These are phyloP conservation scores for Ophiostoma piceae DNA, from an alignment of 2,329 filamentous ascomycete species.

Conservation along the genomic window DNA sequence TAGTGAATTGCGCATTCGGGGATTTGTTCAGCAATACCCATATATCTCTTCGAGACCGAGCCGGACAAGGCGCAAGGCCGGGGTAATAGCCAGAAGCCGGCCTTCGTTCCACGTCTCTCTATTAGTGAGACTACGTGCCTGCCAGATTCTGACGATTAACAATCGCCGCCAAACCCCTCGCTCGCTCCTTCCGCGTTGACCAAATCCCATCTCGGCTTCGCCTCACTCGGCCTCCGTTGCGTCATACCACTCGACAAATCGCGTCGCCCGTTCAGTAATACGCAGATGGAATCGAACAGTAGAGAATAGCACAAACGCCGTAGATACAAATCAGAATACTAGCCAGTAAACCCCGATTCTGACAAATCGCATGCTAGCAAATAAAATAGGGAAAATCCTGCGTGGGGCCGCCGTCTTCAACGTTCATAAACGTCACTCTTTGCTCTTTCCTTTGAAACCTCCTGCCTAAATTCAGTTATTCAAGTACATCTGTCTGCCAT, in stretches of 20 bases:
- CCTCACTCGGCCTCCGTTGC: not conserved
- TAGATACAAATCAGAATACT: not conserved
- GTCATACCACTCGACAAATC: conserved; percentile 10
- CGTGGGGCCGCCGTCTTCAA: conserved; percentile 1
- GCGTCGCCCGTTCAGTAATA: conserved; percentile 6
- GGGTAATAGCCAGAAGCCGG: not conserved
- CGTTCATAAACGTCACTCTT: conserved; percentile 12
- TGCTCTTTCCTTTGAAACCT: not conserved
- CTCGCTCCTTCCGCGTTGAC: not conserved
- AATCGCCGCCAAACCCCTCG: not conserved
- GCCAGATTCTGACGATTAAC: not conserved
- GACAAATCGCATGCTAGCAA: not conserved
- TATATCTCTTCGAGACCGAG: conserved; percentile 1
- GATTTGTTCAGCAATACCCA: not conserved
- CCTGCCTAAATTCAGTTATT: not conserved
- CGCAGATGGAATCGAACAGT: not conserved
- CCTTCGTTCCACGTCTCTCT: not conserved
- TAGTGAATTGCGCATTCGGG: conserved; percentile 1
- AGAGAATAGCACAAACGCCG: conserved; percentile 4
- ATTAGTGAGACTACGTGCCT: not conserved
- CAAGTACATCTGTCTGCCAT: not conserved
- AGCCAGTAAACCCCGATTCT: not conserved
- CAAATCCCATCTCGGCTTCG: not conserved
- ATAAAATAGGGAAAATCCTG: not conserved
- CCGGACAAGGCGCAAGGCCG: conserved; percentile 4